Percentiles rank a stretch among this genome's conserved stretches.
These are phyloP conservation scores for Globisporangium iwayamae DNA, from an alignment of 352 stramenopile species.

Conservation along the genomic window DNA sequence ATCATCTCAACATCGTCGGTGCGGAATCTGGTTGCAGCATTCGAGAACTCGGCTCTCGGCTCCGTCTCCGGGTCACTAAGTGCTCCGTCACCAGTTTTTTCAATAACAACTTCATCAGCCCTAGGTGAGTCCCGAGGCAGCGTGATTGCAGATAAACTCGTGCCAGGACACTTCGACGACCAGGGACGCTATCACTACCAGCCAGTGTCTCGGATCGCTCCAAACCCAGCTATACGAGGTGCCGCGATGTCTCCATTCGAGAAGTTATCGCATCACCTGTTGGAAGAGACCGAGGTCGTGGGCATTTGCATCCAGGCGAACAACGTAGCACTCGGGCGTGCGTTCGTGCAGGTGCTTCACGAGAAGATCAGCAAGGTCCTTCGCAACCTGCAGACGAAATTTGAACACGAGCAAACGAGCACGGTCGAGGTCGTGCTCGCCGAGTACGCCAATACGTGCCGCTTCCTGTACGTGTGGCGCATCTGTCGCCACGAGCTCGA, in stretches of 20 bases:
- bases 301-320: conserved; percentile 60
- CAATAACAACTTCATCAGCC: background rate
- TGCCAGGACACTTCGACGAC: conserved; percentile 11
- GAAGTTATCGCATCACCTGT: conserved; percentile 63
- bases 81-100: background rate
- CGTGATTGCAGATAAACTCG: background rate
- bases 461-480: conserved; percentile 62
- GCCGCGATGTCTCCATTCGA: conserved; percentile 47
- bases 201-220: background rate
- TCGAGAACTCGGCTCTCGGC: conserved; percentile 23
- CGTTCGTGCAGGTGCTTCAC: conserved; percentile 61
- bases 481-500: conserved; percentile 62
- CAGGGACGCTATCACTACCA: conserved; percentile 14
- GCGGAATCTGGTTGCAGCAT: conserved; percentile 23
- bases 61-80: conserved; percentile 14
- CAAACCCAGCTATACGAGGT: background rate
- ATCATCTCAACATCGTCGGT: conserved; percentile 14
- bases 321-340: conserved; percentile 49
- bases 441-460: conserved; percentile 52
- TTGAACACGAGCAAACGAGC: conserved; percentile 28
- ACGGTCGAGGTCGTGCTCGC: conserved; percentile 41
- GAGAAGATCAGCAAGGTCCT: conserved; percentile 55
- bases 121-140: background rate
- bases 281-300: conserved; percentile 73
- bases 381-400: conserved; percentile 24